These are phyloP conservation scores for Pelargonium myrrhifolium DNA, from an alignment of 441 rosid genomes.

Conservation along the genomic window DNA sequence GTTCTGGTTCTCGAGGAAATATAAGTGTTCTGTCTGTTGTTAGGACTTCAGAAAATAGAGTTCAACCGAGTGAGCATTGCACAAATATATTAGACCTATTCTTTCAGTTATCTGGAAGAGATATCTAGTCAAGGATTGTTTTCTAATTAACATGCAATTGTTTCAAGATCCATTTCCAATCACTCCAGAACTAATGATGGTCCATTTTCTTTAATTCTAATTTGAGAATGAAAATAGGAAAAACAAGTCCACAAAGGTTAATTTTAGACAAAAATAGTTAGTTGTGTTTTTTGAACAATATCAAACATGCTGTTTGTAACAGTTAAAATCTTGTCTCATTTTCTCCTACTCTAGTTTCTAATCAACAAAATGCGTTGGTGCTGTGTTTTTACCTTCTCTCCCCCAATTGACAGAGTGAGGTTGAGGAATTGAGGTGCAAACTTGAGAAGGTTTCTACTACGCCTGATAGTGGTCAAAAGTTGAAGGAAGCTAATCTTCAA, in stretches of 20 bases:
- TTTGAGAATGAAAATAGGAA: background rate
- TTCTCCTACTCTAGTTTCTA: background rate
- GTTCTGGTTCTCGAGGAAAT: background rate
- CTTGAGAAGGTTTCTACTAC: constrained; percentile 32
- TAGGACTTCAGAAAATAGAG: background rate
- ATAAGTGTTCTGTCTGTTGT: background rate
- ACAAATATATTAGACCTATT: background rate
- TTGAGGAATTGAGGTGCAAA: constrained; percentile 49
- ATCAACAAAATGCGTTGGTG: background rate
- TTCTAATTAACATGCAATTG: background rate
- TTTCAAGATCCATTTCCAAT: background rate
- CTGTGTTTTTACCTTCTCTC: background rate
- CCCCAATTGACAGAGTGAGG: constrained; percentile 46
- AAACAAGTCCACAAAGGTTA: background rate
- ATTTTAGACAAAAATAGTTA: background rate
- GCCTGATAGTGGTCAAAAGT: constrained; percentile 28
- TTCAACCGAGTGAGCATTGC: background rate
- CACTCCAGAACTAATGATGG: background rate
- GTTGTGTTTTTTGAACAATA: background rate
- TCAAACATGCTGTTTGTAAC: background rate
- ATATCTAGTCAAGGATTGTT: background rate
- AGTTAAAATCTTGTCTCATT: background rate
- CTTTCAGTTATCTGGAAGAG: background rate
- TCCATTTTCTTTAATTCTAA: background rate
- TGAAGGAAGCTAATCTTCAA: constrained; percentile 33